phyloP scores from a whole-genome alignment of 345 rosid species.

The Eucalyptus globulus region DNA sequence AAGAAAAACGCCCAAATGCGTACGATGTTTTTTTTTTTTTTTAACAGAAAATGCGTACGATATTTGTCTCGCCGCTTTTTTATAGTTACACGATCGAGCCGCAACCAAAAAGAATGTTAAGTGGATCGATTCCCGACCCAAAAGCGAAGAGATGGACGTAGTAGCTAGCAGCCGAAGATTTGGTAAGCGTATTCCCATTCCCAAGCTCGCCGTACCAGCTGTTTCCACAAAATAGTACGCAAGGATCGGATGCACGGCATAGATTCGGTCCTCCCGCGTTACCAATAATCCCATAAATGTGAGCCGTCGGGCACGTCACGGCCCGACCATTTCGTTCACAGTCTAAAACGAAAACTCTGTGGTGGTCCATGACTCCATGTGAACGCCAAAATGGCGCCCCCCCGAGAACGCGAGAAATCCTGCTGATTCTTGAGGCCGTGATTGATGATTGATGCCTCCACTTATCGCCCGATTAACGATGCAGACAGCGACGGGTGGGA shows the following conservation, averaged over 20 bases:
- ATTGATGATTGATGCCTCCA: not conserved
- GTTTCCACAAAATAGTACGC: not conserved
- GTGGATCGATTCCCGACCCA: not conserved
- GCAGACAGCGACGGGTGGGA: not conserved
- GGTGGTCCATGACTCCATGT: not conserved
- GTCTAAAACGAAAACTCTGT: not conserved
- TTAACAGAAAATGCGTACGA: not conserved
- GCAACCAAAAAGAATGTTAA: not conserved
- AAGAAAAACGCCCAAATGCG: not conserved
- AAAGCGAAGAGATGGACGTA: not conserved
- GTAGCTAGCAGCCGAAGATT: not conserved
- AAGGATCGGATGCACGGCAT: not conserved
- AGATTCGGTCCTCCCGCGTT: not conserved
- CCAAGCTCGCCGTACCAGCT: not conserved
- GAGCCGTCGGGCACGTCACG: not conserved
- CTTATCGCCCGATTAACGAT: not conserved
- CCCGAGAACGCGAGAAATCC: not conserved
- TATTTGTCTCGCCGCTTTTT: not conserved
- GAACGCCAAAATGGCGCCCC: not conserved
- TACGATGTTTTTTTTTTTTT: not conserved
- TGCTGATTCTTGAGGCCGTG: not conserved
- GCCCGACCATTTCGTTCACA: not conserved
- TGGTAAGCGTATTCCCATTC: not conserved
- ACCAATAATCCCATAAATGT: not conserved
- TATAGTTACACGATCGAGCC: not conserved